Base-by-base conservation (phyloP, 2,329 filamentous ascomycete genomes). In the Diaporthe capsici region DNA sequence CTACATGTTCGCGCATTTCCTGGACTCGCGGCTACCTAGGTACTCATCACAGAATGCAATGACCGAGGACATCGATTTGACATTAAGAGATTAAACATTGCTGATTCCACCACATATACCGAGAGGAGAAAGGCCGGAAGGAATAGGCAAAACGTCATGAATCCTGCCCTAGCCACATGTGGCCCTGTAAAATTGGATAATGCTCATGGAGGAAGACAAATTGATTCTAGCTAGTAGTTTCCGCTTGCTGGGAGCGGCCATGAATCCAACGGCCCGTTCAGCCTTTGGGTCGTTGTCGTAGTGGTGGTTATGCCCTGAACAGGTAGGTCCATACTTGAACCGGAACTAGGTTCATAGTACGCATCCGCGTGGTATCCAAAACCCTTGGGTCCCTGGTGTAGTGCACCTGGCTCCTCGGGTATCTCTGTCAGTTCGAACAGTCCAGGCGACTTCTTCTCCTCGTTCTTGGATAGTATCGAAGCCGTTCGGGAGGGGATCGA, bases 381-480 rank as follows among this genome's bases (percentile, higher is more conserved):
- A n/a, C 37, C 34, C n/a, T 28, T 61, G 2, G 13, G 25, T 25
- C 25, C 34, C 47, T 61, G 44, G 3, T 47, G 31, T 31, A 57
- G 25, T 37, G 51, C 49, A 31, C 42, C 28, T 25, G 57, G 25
- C 44, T 76, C 75, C 39, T 76, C 75, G 8, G 73, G 73, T 10
- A 76, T 75, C 20, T 75, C 73, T 17, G 47, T 65, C 28, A 76
- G 12, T 58, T 76, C 75, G 39, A 72, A 76, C 8, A 73, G 3
- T 0, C 73, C 75, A 28, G 70, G 51, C 20, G 49, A 57, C 17
- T 71, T 75, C 55, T 75, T 71, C n/a, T 76, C 75, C 44, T 76
- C 75, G 49, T 67, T 71, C 37, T 74, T 71, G 34, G 75, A 75
- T 13, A 75, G 25, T 39, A 76, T 61, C n/a, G 75, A 75, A 10